Base-by-base conservation (phyloP, 2,329 filamentous ascomycete species). In the Penicillium polonicum region DNA sequence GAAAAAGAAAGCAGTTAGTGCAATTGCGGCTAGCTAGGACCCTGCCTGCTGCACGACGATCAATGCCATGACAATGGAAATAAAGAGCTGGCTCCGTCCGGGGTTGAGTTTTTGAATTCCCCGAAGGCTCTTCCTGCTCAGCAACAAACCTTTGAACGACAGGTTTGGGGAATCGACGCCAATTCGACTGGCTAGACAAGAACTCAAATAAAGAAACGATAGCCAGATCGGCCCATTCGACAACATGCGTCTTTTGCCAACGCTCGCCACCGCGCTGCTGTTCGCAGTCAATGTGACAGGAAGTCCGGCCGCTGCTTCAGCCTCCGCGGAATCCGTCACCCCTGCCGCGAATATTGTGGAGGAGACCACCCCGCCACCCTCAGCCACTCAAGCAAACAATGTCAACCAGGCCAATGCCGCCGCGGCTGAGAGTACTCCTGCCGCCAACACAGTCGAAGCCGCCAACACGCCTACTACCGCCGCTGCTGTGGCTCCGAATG, bases 211-310 rank as follows among this genome's bases (percentile, higher is more conserved):
- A 29, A 52, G 25, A 46, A 38, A 41, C 33, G 29, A 45, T 12
- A 25, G 25, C 48, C 19, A 52, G 48, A 44, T 46, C 5, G 38
- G 29, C 21, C 21, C 33, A 55, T 31, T 48, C 31, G 33, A 55
- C 58, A 65, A 39, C 15, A 67, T 67, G 65, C 65, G 65, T 65
- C 64, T 67, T 45, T 57, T 67, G 58, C 64, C 65, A 44, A 62
- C 64, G 42, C 27, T 67, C 17, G 58, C 63, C 33, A 66, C 65
- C 39, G 63, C 65, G 19, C 55, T 58, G 21, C 49, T 67, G 48
- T 59, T 67, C 49, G 58, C 65, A 39, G 46, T 52, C 43, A 61
- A 64, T 44, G 64, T 64, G 46, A 53, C 55, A 41, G 65, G 65
- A 52, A 63, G 61, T 10, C 61, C 63, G 9, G 57, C 61, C 39